These are phyloP conservation scores for Ceratocystis cubensis DNA, from an alignment of 2,329 filamentous ascomycete genomes.

Conservation along the genomic window DNA sequence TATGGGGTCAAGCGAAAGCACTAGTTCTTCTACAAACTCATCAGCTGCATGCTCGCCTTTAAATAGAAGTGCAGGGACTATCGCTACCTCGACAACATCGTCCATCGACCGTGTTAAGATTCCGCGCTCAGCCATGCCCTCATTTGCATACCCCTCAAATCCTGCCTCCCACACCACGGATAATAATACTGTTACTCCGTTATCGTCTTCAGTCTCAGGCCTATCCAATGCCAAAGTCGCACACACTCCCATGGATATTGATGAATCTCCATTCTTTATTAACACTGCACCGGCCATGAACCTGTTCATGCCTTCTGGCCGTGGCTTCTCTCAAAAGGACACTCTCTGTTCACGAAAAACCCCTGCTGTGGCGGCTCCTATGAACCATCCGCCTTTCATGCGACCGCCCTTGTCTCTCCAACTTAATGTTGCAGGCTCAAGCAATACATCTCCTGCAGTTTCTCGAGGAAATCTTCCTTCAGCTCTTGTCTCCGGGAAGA, in stretches of 20 bases:
- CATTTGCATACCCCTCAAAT: slow-evolving; percentile 5
- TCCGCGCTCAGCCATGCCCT: slow-evolving; percentile 12
- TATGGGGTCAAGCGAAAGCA: neutral
- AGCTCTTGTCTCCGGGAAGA: slow-evolving; percentile 4
- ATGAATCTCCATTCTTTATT: slow-evolving; percentile 29
- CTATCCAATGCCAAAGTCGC: slow-evolving; percentile 9
- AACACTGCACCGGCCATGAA: slow-evolving; percentile 33
- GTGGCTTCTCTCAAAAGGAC: neutral
- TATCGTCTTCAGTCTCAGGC: slow-evolving; percentile 18
- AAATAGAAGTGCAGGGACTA: neutral
- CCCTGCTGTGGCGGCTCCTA: neutral
- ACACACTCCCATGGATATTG: slow-evolving; percentile 29
- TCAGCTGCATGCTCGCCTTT: neutral
- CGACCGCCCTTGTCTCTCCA: slow-evolving; percentile 34
- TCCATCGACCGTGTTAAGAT: slow-evolving; percentile 3
- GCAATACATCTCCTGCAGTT: slow-evolving; percentile 25
- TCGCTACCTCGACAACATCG: neutral
- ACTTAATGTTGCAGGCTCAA: slow-evolving; percentile 29
- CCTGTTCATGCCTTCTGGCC: slow-evolving; percentile 8
- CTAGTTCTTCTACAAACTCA: neutral
- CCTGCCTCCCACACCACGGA: neutral
- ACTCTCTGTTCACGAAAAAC: neutral
- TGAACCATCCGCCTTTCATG: neutral
- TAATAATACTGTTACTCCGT: neutral
- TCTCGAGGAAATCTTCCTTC: slow-evolving; percentile 10